Conservation (phyloP, 164 flowering plant species). For the Macadamia integrifolia region DNA sequence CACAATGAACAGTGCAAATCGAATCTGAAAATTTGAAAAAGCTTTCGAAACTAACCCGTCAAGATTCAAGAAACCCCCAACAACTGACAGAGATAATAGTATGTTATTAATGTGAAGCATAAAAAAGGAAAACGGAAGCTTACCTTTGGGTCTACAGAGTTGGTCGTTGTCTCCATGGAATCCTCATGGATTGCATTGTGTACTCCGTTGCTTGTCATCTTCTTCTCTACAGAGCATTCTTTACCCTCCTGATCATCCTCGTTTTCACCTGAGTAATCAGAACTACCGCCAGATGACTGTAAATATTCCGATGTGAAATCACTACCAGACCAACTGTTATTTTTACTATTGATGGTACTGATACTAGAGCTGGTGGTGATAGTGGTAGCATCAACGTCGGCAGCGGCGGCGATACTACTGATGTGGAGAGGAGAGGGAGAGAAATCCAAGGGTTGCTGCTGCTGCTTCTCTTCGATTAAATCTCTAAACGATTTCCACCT, state of each 20-base stretch:
- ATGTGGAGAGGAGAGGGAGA: slow-evolving; percentile 7
- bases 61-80: neutral
- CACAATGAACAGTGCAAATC: slow-evolving; percentile 1
- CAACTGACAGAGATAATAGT: slow-evolving; percentile 14
- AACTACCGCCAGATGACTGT: slow-evolving; percentile 27
- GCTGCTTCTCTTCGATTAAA: slow-evolving; percentile 20
- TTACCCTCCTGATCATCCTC: slow-evolving; percentile 23
- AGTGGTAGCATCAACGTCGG: neutral
- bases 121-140: slow-evolving; percentile 12
- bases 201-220: slow-evolving; percentile 9
- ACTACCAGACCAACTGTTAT: slow-evolving; percentile 37
- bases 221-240: slow-evolving; percentile 10
- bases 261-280: slow-evolving; percentile 25
- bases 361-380: slow-evolving; percentile 3
- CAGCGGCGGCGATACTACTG: neutral
- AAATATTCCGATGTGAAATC: slow-evolving; percentile 29
- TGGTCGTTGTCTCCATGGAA: slow-evolving; percentile 25
- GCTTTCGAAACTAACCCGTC: neutral
- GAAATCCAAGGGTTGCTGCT: slow-evolving; percentile 22
- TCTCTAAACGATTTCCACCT: slow-evolving; percentile 48
- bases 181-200: slow-evolving; percentile 31
- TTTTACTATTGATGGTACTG: slow-evolving; percentile 10
- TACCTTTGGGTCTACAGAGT: slow-evolving; percentile 16
- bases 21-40: neutral
- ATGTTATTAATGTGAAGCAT: neutral